These are phyloP conservation scores for Annulohypoxylon moriforme DNA, from an alignment of 495 filamentous ascomycete genomes.

Conservation along the genomic window DNA sequence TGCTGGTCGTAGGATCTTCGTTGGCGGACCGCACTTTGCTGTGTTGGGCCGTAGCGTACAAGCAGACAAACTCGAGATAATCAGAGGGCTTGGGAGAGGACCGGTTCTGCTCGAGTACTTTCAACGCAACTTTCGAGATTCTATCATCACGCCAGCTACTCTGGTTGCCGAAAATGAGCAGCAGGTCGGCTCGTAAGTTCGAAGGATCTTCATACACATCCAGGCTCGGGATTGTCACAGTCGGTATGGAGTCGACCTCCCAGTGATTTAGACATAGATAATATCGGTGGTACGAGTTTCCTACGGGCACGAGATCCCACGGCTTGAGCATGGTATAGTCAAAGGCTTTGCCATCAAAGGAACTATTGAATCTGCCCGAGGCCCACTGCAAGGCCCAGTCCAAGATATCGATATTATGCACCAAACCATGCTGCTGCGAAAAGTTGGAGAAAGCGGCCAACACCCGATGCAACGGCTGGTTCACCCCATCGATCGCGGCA, in stretches of 20 bases:
- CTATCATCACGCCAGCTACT: constrained; percentile 45
- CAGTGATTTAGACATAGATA: constrained; percentile 44
- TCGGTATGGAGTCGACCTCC: constrained; percentile 45
- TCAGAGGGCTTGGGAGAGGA: constrained; percentile 36
- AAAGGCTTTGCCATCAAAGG: constrained; percentile 46
- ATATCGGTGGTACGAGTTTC: constrained; percentile 47
- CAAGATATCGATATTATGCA: constrained; percentile 39
- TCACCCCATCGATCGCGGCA: constrained; percentile 36
- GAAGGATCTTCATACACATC: constrained; percentile 40
- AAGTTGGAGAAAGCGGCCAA: constrained; percentile 41
- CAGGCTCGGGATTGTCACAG: constrained; percentile 39
- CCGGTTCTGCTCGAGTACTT: constrained; percentile 38
- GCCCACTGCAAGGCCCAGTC: constrained; percentile 46
- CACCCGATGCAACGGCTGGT: constrained; percentile 41
- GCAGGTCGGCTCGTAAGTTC: constrained; percentile 43
- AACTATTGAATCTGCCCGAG: constrained; percentile 42
- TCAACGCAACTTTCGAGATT: constrained; percentile 37
- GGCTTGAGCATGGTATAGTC: constrained; percentile 48
- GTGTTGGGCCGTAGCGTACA: constrained; percentile 42
- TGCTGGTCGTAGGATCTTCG: constrained; percentile 19
- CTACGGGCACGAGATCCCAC: constrained; percentile 46
- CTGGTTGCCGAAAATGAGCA: constrained; percentile 47
- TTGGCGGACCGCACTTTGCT: constrained; percentile 29
- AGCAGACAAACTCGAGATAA: constrained; percentile 45
- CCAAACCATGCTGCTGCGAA: constrained; percentile 37